These are phyloP conservation scores for Suillus occidentalis DNA, from an alignment of 768 basidiomycete genomes.

Conservation along the genomic window DNA sequence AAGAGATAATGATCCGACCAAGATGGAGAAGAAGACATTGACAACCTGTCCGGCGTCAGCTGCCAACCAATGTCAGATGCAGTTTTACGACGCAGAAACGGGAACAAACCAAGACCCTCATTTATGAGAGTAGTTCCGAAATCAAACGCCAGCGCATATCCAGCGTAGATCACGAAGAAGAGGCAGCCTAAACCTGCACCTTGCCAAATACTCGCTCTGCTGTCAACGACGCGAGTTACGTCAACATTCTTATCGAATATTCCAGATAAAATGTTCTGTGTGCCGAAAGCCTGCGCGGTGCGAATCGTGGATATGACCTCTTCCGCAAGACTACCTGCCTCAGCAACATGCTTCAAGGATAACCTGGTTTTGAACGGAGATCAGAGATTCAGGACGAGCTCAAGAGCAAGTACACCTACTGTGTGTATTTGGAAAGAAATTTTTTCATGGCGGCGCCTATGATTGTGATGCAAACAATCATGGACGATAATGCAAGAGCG, in stretches of 20 bases:
- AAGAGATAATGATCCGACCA: conserved; percentile 57
- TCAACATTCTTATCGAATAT: conserved; percentile 46
- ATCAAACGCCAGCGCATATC: conserved; percentile 41
- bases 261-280: conserved; percentile 39
- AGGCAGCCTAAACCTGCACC: conserved; percentile 42
- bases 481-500: conserved; percentile 47
- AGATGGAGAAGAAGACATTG: conserved; percentile 50
- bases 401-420: conserved; percentile 8
- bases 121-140: conserved; percentile 55
- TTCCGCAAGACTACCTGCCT: conserved; percentile 56
- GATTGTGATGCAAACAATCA: conserved; percentile 51
- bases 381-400: background rate
- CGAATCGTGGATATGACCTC: conserved; percentile 58
- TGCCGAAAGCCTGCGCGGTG: conserved; percentile 58
- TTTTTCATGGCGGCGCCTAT: conserved; percentile 41
- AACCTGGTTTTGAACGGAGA: conserved; percentile 16
- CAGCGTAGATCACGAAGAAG: conserved; percentile 49
- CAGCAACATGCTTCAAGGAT: conserved; percentile 44
- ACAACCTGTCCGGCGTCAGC: conserved; percentile 48
- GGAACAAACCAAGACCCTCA: conserved; percentile 22
- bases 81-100: background rate
- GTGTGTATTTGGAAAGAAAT: conserved; percentile 33
- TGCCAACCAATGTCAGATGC: conserved; percentile 5
- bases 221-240: conserved; percentile 33
- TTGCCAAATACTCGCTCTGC: conserved; percentile 35